Percentiles rank a stretch among this genome's conserved stretches.
These are phyloP conservation scores for Symbiodinium pilosum DNA, from an alignment of 73 alveolate species.

Conservation along the genomic window DNA sequence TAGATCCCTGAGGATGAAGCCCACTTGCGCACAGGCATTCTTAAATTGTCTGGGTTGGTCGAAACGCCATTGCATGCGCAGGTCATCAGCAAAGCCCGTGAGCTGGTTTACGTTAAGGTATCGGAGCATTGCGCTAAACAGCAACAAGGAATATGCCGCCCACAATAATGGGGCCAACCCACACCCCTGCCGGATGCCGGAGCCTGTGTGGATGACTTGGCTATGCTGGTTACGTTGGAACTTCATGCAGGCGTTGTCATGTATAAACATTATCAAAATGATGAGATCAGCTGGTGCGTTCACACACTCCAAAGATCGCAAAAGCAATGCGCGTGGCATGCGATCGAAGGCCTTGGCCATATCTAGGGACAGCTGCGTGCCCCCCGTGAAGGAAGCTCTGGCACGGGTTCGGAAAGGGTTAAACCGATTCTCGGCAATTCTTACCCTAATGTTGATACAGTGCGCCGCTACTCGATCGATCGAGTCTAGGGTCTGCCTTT, in stretches of 20 bases:
- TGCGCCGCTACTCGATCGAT: not conserved
- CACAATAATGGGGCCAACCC: not conserved
- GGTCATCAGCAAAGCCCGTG: not conserved
- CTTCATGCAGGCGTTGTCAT: not conserved
- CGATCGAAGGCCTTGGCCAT: not conserved
- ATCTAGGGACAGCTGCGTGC: not conserved
- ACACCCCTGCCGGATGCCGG: not conserved
- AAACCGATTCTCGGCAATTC: too few relatives aligned
- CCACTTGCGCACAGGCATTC: not conserved
- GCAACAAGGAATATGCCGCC: not conserved
- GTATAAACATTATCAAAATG: not conserved
- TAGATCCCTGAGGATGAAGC: not conserved
- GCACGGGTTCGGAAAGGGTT: not conserved
- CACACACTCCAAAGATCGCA: not conserved
- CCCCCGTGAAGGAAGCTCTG: not conserved
- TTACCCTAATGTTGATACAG: not conserved
- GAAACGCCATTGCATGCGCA: not conserved
- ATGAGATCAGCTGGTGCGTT: not conserved
- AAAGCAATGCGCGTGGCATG: not conserved
- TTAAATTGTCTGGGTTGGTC: not conserved
- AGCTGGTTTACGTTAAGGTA: not conserved
- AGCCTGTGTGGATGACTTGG: not conserved
- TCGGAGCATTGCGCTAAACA: not conserved
- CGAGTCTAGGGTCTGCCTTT: not conserved
- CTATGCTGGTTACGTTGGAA: too few relatives aligned